Base-by-base conservation (phyloP, 2,329 filamentous ascomycete species). In the Aureobasidium sp. region DNA sequence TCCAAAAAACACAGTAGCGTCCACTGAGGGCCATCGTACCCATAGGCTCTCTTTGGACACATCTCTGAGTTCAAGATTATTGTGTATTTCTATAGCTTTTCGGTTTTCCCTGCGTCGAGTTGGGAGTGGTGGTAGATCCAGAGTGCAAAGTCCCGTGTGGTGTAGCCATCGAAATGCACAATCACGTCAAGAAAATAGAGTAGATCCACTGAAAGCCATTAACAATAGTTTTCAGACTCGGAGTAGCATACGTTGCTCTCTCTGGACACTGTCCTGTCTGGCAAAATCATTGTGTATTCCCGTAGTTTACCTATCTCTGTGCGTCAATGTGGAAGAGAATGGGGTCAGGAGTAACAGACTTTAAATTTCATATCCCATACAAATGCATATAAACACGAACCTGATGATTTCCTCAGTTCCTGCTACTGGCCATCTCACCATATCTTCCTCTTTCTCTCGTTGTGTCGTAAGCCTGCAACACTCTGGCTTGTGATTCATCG, bases 391-490 rank as follows among this genome's bases (percentile, higher is more conserved):
- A 40, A 17, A 47, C 45, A 49, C 23, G 10, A 38, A 29, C 38
- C 43, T 35, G 29, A 38, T 40, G 23, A 42, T 19, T 17, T 23
- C 9, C 31, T 54, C 47, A 61, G 37, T 62, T 59, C 40, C 63
- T 61, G 47, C 63, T 61, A 71, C 83, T 86, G 55, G 85, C 84
- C 93, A 99, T 96, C 79, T 99, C 94, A 71, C 94, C 94, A 76
- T 95, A 97, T 65, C 89, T 81, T 51, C 94, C 94, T 78, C 94
- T 84, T 72, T 90, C 85, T 73, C 88, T 87, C 64, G 94, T 99
- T 57, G 94, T 99, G 77, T 99, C 94, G 76, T 99, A 99, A 64
- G 94, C 94, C 77, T 96, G 93, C 70, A 99, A 81, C 64, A 99
- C 89, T 67, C 93, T 84, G 67, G 93, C 95, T 77, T 97, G 94